Base-by-base conservation (phyloP, 768 basidiomycete genomes). In the Tulasnella calospora region DNA sequence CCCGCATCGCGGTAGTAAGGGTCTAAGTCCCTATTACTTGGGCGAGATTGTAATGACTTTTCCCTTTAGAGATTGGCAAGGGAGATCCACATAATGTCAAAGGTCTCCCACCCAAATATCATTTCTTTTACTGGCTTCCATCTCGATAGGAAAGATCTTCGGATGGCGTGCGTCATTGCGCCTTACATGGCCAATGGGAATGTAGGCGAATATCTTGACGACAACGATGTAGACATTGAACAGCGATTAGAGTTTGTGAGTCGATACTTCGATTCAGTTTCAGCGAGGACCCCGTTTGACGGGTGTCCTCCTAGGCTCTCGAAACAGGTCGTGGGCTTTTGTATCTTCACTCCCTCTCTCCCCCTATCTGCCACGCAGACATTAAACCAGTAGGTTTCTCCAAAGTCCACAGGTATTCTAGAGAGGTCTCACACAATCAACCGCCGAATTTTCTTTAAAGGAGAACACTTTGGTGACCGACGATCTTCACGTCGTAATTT, bases 311-410 rank as follows among this genome's bases (percentile, higher is more conserved):
- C 19, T 46, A 72, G 71, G 71, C 71, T 6, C 36, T 40, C 23
- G 71, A 72, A 40, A 27, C 36, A 41, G 71, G 38, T n/a, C 36
- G 13, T 2, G 71, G 71, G n/a, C 44, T 72, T 9, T 19, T n/a
- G 15, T 72, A 72, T 41, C 71, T 72, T 38, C 71, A 72, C 36
- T 40, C 71, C 71, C 36, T 3, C 2, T 1, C 3, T 0, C 35
- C 38, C 71, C 71, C 71, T 30, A 72, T 72, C 23, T 72, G 71
- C 44, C 71, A 72, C 44, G 71, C 38, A 36, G 71, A 36, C 71
- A 72, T 72, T 21, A 72, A 72, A 41, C 44, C 35, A 9, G 71
- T 72, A 46, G n/a, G 71, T 72, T 19, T 15, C 27, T 30, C 4
- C 19, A 51, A 51, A n/a, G n/a, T n/a, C n/a, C n/a, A n/a, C n/a